Conservation (phyloP, 163 green algal species). For the Scenedesmus sp. region DNA sequence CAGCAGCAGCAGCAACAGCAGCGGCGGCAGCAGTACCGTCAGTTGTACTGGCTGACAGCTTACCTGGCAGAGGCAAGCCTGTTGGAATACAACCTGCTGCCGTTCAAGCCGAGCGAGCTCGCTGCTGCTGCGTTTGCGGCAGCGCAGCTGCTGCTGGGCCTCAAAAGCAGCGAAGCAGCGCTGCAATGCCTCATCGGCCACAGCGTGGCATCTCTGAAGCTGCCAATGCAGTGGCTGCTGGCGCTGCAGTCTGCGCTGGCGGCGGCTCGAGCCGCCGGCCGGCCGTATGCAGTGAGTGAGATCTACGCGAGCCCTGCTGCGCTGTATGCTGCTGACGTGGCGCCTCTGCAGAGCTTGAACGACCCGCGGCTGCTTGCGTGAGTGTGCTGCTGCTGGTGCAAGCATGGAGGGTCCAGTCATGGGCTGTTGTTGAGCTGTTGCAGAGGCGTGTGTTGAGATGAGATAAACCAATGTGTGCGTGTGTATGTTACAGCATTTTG, state of each 20-base stretch:
- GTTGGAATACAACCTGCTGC: conserved; percentile 16
- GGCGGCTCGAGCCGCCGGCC: neutral
- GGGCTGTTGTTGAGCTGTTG: no score
- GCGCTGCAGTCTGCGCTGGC: conserved; percentile 14
- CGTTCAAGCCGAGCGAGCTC: neutral
- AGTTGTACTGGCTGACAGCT: conserved; percentile 9
- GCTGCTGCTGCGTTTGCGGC: neutral
- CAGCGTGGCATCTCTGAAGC: neutral
- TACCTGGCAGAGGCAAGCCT: conserved; percentile 17
- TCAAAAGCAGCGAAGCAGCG: neutral
- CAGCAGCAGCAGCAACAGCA: neutral
- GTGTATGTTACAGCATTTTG: no score
- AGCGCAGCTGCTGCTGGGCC: conserved; percentile 5
- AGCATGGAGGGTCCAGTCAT: neutral
- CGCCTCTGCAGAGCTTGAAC: neutral
- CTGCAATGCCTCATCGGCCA: conserved; percentile 16
- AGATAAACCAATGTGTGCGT: no score
- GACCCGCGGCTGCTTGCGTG: neutral
- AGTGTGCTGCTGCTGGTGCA: neutral
- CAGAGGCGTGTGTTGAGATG: no score
- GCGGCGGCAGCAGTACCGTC: neutral
- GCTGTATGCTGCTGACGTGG: neutral
- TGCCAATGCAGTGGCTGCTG: conserved; percentile 39
- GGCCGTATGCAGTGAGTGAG: neutral
- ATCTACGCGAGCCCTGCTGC: neutral